These are phyloP conservation scores for Reticulascus tulasneorum DNA, from an alignment of 2,329 filamentous ascomycete species.

Conservation along the genomic window DNA sequence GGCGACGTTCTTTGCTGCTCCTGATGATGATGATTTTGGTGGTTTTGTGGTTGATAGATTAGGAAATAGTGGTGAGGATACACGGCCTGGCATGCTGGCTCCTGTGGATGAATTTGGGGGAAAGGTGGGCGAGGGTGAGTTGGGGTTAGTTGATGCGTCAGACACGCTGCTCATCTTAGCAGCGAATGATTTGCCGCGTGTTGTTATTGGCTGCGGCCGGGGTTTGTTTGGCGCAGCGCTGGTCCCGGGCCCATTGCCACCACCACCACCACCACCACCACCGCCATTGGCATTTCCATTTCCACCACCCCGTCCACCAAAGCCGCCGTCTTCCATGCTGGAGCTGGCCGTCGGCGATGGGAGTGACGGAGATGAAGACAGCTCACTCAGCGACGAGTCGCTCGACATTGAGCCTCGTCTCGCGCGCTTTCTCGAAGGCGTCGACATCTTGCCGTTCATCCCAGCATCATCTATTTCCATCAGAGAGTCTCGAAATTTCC, in stretches of 20 bases:
- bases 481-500: constrained; percentile 8
- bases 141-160: constrained; percentile 33
- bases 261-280: constrained; percentile 2
- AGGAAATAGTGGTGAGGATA: constrained; percentile 27
- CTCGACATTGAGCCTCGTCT: constrained; percentile 34
- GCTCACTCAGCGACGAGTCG: constrained; percentile 40
- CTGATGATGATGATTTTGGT: constrained; percentile 10
- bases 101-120: constrained; percentile 22
- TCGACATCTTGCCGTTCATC: constrained; percentile 14
- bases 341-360: constrained; percentile 33
- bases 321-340: not conserved
- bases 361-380: constrained; percentile 19
- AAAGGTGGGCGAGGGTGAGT: constrained; percentile 27
- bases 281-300: no score
- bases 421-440: constrained; percentile 30
- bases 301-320: no score
- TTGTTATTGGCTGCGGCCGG: constrained; percentile 37
- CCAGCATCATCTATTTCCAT: constrained; percentile 4
- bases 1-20: constrained; percentile 19
- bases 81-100: constrained; percentile 36
- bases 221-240: constrained; percentile 16
- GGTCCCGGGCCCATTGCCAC: constrained; percentile 19
- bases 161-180: constrained; percentile 31
- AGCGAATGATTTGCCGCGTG: constrained; percentile 34
- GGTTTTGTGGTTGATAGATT: constrained; percentile 18